Base-by-base conservation (phyloP, 2,329 filamentous ascomycete genomes). In the Raffaelea arxii region DNA sequence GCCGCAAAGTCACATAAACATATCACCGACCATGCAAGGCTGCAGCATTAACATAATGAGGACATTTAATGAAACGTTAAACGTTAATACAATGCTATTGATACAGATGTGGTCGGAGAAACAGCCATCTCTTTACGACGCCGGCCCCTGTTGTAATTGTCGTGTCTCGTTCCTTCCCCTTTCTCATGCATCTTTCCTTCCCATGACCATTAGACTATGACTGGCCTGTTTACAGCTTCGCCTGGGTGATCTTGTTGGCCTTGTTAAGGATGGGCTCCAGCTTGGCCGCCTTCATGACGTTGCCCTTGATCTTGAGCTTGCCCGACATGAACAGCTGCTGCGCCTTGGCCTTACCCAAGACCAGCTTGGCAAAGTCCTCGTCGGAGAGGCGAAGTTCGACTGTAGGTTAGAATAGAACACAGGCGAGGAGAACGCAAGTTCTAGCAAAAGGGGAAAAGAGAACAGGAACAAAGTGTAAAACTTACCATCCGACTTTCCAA, bases 271-370 rank as follows among this genome's bases (percentile, higher is more conserved):
- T 84, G 36, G 88, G 86, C 69, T 96, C 89, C 68, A 96, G 80
- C 81, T 94, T 95, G 50, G 90, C 96, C 32, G 92, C 86, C 79
- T 96, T 96, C 91, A 97, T 97, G 51, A 97, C 81, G 65, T 97
- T 89, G 53, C 92, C 92, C 80, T 89, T 94, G 64, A 97, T 80
- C 85, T 97, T 98, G 62, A 98, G 75, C 77, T 95, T 96, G 59
- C 92, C 92, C n/a, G 79, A 79, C 91, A 98, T 97, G 71, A 97
- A 96, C 54, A 98, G 72, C 57, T 83, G 82, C 75, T 98, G 92
- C 48, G 92, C 89, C 62, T 96, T 95, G 58, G 86, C 88, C 73
- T 94, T 88, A 63, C 92, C 92, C 32, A 74, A 61, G 46, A 94
- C 82, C 54, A 98, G 77, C 63, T 84, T 82, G 55, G 71, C 79